These are phyloP conservation scores for Talaromyces wortmannii DNA, from an alignment of 495 filamentous ascomycete species.

Conservation along the genomic window DNA sequence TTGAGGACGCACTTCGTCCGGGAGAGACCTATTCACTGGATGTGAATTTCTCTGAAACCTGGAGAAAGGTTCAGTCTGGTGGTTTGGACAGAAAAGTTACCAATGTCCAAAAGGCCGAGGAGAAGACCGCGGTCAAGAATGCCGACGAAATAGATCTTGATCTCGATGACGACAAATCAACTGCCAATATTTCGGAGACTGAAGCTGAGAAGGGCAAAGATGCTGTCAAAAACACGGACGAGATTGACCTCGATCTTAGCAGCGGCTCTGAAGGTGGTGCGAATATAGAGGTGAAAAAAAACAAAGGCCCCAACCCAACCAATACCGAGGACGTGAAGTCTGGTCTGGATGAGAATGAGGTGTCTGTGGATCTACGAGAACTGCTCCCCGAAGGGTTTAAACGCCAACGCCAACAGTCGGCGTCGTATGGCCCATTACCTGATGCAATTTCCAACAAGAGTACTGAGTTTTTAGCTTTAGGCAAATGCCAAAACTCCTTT, in stretches of 20 bases:
- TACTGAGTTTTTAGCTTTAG: slow-evolving; percentile 83
- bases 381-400: slow-evolving; percentile 61
- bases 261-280: not conserved
- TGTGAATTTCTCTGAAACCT: slow-evolving; percentile 7
- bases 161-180: slow-evolving; percentile 40
- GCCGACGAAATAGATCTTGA: slow-evolving; percentile 47
- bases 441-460: slow-evolving; percentile 59
- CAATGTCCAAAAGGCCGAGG: slow-evolving; percentile 2
- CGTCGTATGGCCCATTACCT: slow-evolving; percentile 37
- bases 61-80: slow-evolving; percentile 17
- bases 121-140: slow-evolving; percentile 22
- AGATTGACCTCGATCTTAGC: slow-evolving; percentile 13
- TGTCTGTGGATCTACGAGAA: slow-evolving; percentile 53
- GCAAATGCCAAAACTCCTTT: slow-evolving; percentile 60
- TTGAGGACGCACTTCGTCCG: not conserved
- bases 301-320: not conserved
- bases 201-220: not conserved
- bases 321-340: not conserved
- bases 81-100: slow-evolving; percentile 11
- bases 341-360: slow-evolving; percentile 7
- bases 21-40: not conserved
- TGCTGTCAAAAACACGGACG: not conserved
- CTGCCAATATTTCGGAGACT: not conserved
- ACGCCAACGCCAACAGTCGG: slow-evolving; percentile 12
- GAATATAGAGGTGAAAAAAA: not conserved